Evolutionary conservation across 371 early-diverging fungal genomes (phyloP).

Genomic region (Umbelopsis sp.): DNA sequence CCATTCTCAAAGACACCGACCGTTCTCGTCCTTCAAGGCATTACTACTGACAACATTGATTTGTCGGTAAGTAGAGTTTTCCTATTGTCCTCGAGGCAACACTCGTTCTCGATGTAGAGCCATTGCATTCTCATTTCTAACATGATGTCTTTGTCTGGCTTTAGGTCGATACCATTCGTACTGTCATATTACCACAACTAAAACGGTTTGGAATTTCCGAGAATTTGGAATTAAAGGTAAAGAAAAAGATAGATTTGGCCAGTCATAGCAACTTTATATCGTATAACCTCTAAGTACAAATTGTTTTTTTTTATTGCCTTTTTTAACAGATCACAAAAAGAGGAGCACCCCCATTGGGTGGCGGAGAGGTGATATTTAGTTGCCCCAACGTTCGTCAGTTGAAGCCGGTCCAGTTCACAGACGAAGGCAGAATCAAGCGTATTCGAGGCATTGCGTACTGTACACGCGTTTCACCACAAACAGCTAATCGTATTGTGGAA

Average conservation of each 20-base stretch:
- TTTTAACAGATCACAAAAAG: constrained; percentile 74
- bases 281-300: not conserved
- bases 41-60: constrained; percentile 93
- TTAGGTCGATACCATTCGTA: constrained; percentile 89
- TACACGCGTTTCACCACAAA: constrained; percentile 94
- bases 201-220: constrained; percentile 85
- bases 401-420: constrained; percentile 78
- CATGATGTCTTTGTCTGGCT: not conserved
- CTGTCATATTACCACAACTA: constrained; percentile 84
- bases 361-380: constrained; percentile 89
- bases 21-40: constrained; percentile 79
- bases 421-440: constrained; percentile 86
- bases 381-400: constrained; percentile 85
- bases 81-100: not conserved
- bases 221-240: constrained; percentile 81
- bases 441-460: constrained; percentile 95
- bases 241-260: not conserved
- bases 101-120: constrained; percentile 14
- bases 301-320: not conserved
- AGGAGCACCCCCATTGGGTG: constrained; percentile 95
- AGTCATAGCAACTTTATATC: not conserved
- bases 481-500: constrained; percentile 92
- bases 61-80: constrained; percentile 56
- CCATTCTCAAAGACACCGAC: constrained; percentile 92
- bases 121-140: not conserved